These are phyloP conservation scores for Coniella vitis DNA, from an alignment of 2,329 filamentous ascomycete species.

Conservation along the genomic window DNA sequence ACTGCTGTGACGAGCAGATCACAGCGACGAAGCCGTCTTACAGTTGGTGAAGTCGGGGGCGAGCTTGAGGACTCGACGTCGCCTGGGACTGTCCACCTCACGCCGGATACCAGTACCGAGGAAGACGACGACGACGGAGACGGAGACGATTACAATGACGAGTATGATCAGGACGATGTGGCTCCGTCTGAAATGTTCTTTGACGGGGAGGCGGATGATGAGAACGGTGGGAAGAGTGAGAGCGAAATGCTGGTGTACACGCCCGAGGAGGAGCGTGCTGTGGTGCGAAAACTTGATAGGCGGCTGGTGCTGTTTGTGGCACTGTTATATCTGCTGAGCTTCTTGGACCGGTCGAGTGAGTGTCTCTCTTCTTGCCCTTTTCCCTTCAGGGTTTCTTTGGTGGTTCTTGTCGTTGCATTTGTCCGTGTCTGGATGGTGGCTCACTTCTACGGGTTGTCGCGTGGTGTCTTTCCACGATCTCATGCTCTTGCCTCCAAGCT, in stretches of 20 bases:
- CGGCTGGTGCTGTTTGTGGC: slow-evolving; percentile 75
- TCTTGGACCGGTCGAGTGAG: slow-evolving; percentile 77
- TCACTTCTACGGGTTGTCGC: too few species aligned
- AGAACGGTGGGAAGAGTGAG: slow-evolving; percentile 14
- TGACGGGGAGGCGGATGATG: background rate
- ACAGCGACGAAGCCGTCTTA: too few species aligned
- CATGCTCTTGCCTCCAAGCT: too few species aligned
- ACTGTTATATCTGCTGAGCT: slow-evolving; percentile 75
- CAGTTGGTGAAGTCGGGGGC: too few species aligned
- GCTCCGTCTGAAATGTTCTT: background rate
- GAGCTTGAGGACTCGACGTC: slow-evolving; percentile 3
- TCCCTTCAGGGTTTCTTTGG: background rate
- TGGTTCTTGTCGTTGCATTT: background rate
- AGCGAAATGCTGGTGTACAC: slow-evolving; percentile 36
- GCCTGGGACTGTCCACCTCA: slow-evolving; percentile 15
- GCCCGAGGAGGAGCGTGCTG: slow-evolving; percentile 62
- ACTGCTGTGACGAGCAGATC: too few species aligned
- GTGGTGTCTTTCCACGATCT: too few species aligned
- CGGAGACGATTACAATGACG: background rate
- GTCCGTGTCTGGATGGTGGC: background rate
- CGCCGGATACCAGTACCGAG: slow-evolving; percentile 18
- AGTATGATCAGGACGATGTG: slow-evolving; percentile 2
- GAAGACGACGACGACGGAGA: slow-evolving; percentile 15
- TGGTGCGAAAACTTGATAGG: slow-evolving; percentile 70
- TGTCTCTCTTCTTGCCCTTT: slow-evolving; percentile 21